A percentile compares a stretch with the other conserved stretches of the same genome.
phyloP scores from a whole-genome alignment of 2,329 filamentous ascomycete species.

The Ceratocystis papillata region DNA sequence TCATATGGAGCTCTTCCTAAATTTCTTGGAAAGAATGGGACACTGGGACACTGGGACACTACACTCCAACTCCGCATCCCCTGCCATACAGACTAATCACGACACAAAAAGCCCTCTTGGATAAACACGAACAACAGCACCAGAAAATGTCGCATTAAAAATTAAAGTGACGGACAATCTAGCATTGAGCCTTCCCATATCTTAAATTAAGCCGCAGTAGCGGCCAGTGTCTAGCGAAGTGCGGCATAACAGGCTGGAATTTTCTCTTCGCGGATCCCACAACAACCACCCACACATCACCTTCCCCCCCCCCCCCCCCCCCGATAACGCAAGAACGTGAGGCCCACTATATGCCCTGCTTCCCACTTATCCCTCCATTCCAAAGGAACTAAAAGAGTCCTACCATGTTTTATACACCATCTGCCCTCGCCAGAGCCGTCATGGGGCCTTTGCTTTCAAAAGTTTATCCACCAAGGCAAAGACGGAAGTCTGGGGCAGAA shows the following conservation, averaged over 20 bases:
- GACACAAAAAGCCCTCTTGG: not conserved
- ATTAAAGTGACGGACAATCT: not conserved
- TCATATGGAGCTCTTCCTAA: not conserved
- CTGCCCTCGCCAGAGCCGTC: not conserved
- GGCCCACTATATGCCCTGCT: not conserved
- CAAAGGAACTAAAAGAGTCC: not conserved
- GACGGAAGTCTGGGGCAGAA: constrained; percentile 12
- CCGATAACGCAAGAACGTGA: not conserved
- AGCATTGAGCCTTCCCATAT: not conserved
- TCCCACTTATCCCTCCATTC: not conserved
- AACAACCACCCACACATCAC: no score
- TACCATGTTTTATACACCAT: not conserved
- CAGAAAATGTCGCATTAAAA: not conserved
- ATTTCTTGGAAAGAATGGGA: not conserved
- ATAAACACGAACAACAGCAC: not conserved
- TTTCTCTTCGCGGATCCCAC: no score
- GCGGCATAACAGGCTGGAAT: no score
- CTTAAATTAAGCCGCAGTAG: not conserved
- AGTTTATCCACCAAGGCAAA: constrained; percentile 8
- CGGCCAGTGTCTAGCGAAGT: no score
- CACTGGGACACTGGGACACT: no score
- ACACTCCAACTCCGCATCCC: no score
- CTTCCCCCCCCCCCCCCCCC: not conserved
- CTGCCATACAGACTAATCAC: not conserved
- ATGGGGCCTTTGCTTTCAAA: not conserved